Percentiles rank a stretch among this genome's conserved stretches.
phyloP scores from a whole-genome alignment of 2,329 filamentous ascomycete genomes.

The Tolypocladium nubicola region DNA sequence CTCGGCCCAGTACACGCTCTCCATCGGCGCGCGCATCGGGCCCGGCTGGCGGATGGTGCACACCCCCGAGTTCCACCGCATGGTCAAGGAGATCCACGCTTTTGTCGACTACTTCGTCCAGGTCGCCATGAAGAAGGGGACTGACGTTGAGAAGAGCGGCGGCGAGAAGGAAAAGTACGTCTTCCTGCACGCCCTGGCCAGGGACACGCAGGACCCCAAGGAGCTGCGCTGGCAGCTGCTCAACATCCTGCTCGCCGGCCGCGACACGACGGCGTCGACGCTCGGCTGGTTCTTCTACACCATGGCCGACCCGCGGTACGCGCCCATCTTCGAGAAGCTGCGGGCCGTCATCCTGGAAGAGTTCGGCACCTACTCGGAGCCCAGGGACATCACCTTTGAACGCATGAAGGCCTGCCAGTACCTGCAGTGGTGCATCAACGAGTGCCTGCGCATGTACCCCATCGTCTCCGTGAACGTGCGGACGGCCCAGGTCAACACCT shows the following conservation, averaged over 20 bases:
- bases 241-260: constrained; percentile 35
- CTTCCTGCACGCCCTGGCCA: constrained; percentile 19
- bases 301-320: constrained; percentile 25
- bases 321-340: constrained; percentile 29
- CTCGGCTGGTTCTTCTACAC: constrained; percentile 36
- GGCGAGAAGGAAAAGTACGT: constrained; percentile 14
- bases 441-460: constrained; percentile 12
- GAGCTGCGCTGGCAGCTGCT: constrained; percentile 19
- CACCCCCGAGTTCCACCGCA: constrained; percentile 48
- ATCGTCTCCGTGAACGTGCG: constrained; percentile 13
- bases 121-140: constrained; percentile 29
- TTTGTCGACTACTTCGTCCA: constrained; percentile 63
- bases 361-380: constrained; percentile 36
- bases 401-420: constrained; percentile 12
- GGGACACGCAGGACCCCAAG: constrained; percentile 18
- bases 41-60: constrained; percentile 33
- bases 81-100: constrained; percentile 53
- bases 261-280: constrained; percentile 43
- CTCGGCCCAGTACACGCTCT: constrained; percentile 28
- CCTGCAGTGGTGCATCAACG: constrained; percentile 14
- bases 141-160: constrained; percentile 1
- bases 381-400: constrained; percentile 14
- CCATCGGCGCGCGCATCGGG: constrained; percentile 39
- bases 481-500: constrained; percentile 26
- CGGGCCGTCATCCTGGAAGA: constrained; percentile 26